These are phyloP conservation scores for Spergularia marina DNA, from an alignment of 148 eudicot genomes.

Conservation along the genomic window DNA sequence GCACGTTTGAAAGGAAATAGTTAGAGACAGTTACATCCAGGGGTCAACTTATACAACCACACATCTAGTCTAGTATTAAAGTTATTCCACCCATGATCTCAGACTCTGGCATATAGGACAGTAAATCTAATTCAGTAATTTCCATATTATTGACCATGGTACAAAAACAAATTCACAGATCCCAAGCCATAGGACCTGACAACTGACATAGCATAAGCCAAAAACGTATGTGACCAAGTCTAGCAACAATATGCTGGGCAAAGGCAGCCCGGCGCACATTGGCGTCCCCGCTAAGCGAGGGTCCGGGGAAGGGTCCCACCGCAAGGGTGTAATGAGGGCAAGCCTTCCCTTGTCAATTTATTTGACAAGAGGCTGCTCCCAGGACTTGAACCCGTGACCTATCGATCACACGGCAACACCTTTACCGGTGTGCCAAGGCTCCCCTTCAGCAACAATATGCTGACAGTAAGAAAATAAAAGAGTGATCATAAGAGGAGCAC, in stretches of 20 bases:
- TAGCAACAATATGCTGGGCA: not conserved
- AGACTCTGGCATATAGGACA: not conserved
- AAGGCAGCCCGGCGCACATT: too few species aligned
- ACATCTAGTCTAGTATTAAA: not conserved
- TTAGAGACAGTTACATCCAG: not conserved
- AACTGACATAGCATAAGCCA: not conserved
- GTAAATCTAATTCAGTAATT: not conserved
- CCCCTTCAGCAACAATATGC: not conserved
- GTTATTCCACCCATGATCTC: not conserved
- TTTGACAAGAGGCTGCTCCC: too few species aligned
- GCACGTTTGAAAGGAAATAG: slow-evolving; percentile 22
- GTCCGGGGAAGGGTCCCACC: too few species aligned
- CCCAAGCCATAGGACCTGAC: not conserved
- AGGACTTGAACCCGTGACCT: too few species aligned
- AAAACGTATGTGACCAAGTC: not conserved
- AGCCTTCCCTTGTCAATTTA: too few species aligned
- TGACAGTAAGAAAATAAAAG: not conserved
- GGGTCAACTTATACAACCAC: not conserved
- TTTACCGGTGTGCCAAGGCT: too few species aligned
- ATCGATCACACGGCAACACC: too few species aligned
- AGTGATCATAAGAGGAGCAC: not conserved
- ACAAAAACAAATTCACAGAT: not conserved
- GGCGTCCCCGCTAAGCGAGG: too few species aligned
- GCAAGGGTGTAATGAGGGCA: too few species aligned
- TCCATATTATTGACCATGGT: not conserved